phyloP scores from a whole-genome alignment of 768 basidiomycete species.

The Asterophora parasitica region DNA sequence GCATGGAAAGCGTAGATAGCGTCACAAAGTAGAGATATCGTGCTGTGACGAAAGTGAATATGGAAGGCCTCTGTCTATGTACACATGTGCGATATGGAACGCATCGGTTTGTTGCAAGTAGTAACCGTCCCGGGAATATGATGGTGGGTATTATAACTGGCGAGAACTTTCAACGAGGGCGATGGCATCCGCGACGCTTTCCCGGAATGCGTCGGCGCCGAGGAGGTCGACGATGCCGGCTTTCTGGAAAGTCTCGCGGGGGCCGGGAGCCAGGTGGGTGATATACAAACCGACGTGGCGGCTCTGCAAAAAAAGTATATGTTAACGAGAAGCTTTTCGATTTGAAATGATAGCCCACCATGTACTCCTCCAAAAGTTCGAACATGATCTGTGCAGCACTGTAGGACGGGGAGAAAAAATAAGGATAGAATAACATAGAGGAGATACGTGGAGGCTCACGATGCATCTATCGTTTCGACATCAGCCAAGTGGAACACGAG shows the following conservation, averaged over 20 bases:
- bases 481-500: constrained; percentile 94
- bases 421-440: not conserved
- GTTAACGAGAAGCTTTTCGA: not conserved
- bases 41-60: not conserved
- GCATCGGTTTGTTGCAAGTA: no score
- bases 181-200: constrained; percentile 50
- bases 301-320: constrained; percentile 25
- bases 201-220: constrained; percentile 42
- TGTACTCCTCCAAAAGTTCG: constrained; percentile 76
- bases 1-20: constrained; percentile 30
- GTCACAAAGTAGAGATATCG: not conserved
- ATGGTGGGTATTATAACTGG: not conserved
- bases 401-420: constrained; percentile 9
- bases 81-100: no score
- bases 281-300: constrained; percentile 49
- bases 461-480: constrained; percentile 87
- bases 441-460: constrained; percentile 46
- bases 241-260: constrained; percentile 40
- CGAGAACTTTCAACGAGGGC: constrained; percentile 31
- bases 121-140: no score
- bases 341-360: constrained; percentile 34
- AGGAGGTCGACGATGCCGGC: constrained; percentile 49
- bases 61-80: not conserved
- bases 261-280: constrained; percentile 40
- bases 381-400: constrained; percentile 83